These are phyloP conservation scores for Calonectria honghensis DNA, from an alignment of 2,329 filamentous ascomycete genomes.

Conservation along the genomic window DNA sequence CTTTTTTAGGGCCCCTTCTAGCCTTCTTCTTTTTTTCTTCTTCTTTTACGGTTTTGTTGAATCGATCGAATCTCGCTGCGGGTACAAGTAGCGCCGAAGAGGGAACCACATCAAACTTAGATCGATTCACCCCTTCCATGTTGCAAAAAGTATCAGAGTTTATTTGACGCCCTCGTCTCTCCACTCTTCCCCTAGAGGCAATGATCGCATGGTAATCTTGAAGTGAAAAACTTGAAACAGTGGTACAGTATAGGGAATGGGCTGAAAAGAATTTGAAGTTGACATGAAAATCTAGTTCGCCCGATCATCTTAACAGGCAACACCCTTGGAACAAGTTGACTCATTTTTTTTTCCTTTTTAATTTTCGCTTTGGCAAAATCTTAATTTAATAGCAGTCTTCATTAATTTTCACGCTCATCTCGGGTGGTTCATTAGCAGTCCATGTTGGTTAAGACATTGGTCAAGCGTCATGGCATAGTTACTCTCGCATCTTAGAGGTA, in stretches of 20 bases:
- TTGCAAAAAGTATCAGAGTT: not conserved
- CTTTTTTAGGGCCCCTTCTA: not conserved
- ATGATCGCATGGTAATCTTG: not conserved
- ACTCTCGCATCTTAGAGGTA: not conserved
- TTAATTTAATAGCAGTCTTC: not conserved
- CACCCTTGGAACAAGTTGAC: not conserved
- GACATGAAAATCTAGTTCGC: not conserved
- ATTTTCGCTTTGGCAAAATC: not conserved
- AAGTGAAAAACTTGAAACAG: slow-evolving; percentile 9
- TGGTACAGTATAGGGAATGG: not conserved
- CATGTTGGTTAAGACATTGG: too few relatives aligned
- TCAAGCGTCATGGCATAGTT: not conserved
- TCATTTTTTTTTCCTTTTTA: not conserved
- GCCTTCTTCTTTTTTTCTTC: not conserved
- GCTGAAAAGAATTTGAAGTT: not conserved
- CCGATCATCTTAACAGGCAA: not conserved
- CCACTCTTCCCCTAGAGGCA: not conserved
- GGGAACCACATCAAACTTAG: not conserved
- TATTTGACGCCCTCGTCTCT: not conserved
- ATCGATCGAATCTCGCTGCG: slow-evolving; percentile 2
- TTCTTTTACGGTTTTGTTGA: not conserved
- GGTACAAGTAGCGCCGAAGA: not conserved
- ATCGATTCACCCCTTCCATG: not conserved
- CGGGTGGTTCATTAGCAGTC: not conserved
- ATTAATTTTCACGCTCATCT: not conserved